These are phyloP conservation scores for Colletotrichum incanum DNA, from an alignment of 2,329 filamentous ascomycete species.

Conservation along the genomic window DNA sequence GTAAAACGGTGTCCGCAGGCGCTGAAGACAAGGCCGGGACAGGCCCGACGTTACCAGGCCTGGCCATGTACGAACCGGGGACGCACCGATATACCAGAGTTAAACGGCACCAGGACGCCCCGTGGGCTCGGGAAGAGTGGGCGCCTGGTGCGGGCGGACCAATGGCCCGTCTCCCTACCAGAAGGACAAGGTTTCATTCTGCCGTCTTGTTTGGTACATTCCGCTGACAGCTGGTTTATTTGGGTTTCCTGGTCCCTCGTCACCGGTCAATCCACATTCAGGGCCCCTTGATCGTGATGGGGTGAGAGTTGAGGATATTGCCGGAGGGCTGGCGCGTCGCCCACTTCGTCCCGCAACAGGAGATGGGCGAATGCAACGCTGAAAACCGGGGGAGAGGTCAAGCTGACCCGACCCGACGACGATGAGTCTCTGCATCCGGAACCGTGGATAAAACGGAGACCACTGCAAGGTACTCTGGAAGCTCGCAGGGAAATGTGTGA, in stretches of 20 bases:
- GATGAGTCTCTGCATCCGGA: constrained; percentile 9
- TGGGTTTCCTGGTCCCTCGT: constrained; percentile 2
- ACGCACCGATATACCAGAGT: constrained; percentile 32
- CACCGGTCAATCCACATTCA: constrained; percentile 13
- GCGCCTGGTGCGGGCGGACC: constrained; percentile 33
- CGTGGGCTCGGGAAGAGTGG: constrained; percentile 43
- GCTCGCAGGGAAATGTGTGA: constrained; percentile 1
- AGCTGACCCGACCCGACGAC: constrained; percentile 16
- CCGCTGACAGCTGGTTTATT: constrained; percentile 10
- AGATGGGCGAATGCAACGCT: constrained; percentile 20
- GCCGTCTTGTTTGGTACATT: constrained; percentile 1
- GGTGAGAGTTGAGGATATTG: constrained; percentile 33
- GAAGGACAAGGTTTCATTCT: constrained; percentile 21
- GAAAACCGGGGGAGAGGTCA: constrained; percentile 26
- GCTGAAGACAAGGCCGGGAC: constrained; percentile 15
- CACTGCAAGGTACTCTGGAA: constrained; percentile 3
- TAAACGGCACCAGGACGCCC: constrained; percentile 34
- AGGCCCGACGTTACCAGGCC: constrained; percentile 21
- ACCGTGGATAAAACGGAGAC: constrained; percentile 10
- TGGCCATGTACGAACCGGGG: constrained; percentile 25
- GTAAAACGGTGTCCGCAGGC: neutral
- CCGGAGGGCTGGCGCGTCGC: constrained; percentile 38
- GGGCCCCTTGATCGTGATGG: constrained; percentile 17
- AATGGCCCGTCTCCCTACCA: constrained; percentile 32
- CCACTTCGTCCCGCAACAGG: constrained; percentile 32